These are phyloP conservation scores for Hypoxylon sp. DNA, from an alignment of 2,329 filamentous ascomycete genomes.

Conservation along the genomic window DNA sequence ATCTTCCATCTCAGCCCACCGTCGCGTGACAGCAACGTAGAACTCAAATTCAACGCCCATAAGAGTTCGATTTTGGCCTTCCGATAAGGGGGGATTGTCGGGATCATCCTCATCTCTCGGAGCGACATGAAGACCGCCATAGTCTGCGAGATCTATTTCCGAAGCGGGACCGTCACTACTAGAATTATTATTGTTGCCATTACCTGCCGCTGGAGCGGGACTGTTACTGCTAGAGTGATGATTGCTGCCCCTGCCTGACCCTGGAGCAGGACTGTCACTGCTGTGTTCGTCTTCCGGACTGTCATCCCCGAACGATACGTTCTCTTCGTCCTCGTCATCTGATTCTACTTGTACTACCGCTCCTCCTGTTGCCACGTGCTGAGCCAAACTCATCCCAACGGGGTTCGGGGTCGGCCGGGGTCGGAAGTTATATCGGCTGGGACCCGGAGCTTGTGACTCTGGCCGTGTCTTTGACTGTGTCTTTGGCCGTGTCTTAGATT, in stretches of 20 bases:
- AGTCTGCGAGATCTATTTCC: too few species aligned
- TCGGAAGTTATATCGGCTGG: background rate
- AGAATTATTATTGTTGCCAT: too few species aligned
- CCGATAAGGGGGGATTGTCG: conserved; percentile 11
- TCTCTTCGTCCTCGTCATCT: background rate
- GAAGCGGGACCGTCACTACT: background rate
- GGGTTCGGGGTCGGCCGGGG: background rate
- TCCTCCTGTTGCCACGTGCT: background rate
- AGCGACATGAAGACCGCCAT: too few species aligned
- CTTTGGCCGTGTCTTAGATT: too few species aligned
- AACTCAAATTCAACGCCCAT: conserved; percentile 48
- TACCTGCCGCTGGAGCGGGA: too few species aligned
- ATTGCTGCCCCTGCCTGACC: too few species aligned
- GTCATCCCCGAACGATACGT: too few species aligned
- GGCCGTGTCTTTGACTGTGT: too few species aligned
- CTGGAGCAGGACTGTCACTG: too few species aligned
- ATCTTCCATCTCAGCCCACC: background rate
- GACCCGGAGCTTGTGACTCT: too few species aligned
- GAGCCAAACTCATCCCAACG: background rate
- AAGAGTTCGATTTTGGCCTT: conserved; percentile 32
- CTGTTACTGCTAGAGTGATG: too few species aligned
- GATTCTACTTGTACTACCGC: background rate
- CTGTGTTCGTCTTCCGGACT: too few species aligned
- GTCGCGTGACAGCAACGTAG: conserved; percentile 23
- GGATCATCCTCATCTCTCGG: background rate